phyloP scores from a whole-genome alignment of 305 asterid species.

The Solanum aculeatissimum region DNA sequence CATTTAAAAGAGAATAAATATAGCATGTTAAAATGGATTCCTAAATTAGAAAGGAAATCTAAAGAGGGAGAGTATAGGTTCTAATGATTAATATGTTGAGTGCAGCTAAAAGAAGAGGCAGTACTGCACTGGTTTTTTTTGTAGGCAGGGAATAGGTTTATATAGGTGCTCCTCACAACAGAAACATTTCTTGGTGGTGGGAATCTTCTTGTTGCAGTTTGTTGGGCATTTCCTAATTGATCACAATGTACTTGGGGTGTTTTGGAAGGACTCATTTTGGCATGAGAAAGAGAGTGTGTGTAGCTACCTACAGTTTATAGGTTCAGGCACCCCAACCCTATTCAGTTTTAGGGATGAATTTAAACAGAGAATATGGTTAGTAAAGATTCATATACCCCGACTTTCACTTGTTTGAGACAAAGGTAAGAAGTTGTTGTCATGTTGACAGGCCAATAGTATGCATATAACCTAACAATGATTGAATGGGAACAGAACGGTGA shows the following conservation, averaged over 20 bases:
- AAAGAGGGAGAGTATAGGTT: background rate
- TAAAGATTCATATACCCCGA: background rate
- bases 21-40: background rate
- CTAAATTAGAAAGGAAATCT: background rate
- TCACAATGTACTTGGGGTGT: conserved; percentile 1
- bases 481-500: background rate
- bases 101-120: background rate
- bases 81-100: background rate
- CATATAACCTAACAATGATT: background rate
- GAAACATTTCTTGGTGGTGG: conserved; percentile 1
- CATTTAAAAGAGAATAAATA: background rate
- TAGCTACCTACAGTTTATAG: background rate
- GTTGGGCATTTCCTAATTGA: conserved; percentile 8
- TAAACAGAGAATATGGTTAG: background rate
- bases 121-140: background rate
- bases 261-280: conserved; percentile 26
- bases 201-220: conserved; percentile 16
- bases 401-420: background rate
- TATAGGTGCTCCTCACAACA: background rate
- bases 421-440: background rate
- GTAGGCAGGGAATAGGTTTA: background rate
- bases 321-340: background rate
- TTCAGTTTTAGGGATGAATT: background rate
- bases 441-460: background rate
- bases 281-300: conserved; percentile 29